Base-by-base conservation (phyloP, 805 yeast species). In the Metschnikowia reukaufii region DNA sequence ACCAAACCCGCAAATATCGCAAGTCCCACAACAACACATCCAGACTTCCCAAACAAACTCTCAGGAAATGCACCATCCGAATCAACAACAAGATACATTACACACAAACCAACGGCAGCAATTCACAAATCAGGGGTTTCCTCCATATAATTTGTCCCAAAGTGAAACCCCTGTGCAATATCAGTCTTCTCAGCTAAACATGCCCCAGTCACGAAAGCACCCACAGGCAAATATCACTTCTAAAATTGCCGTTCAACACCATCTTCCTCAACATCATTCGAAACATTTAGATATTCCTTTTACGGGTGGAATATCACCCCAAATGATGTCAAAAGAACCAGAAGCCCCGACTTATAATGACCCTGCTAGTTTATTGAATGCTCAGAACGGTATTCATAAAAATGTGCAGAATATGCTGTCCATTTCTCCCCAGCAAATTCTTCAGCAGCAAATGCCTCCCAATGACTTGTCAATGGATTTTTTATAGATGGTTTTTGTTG, bases 361-460 rank as follows among this genome's bases (percentile, higher is more conserved):
- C 12, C 36, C 44, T 8, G 21, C 47, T 16, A 33, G 12, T 38
- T n/a, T 38, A 16, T 25, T 44, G 29, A 19, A 13, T 25, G 13
- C 39, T 25, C 45, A 42, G 18, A 38, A 18, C 16, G 27, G 19
- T 16, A 27, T 36, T 15, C 17, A 25, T 17, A 38, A 39, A 20
- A 23, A 31, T 27, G 48, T 19, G 4, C 19, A 30, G 12, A 39
- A 33, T 36, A 35, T 39, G 34, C 54, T 46, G 55, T 53, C 63
- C 6, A 63, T 70, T 17, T 68, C 74, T 1, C 74, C 75, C 3
- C 76, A 68, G 49, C 74, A 70, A 44, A 59, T 70, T 10, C 60
- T 67, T 36, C 73, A 59, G 54, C 73, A 64, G 54, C 62, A 61
- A 47, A 51, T 45, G 12, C 54, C 52, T 19, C 47, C 42, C 15